phyloP scores from a whole-genome alignment of 2,329 filamentous ascomycete genomes.

The Leptosphaerulina australis region DNA sequence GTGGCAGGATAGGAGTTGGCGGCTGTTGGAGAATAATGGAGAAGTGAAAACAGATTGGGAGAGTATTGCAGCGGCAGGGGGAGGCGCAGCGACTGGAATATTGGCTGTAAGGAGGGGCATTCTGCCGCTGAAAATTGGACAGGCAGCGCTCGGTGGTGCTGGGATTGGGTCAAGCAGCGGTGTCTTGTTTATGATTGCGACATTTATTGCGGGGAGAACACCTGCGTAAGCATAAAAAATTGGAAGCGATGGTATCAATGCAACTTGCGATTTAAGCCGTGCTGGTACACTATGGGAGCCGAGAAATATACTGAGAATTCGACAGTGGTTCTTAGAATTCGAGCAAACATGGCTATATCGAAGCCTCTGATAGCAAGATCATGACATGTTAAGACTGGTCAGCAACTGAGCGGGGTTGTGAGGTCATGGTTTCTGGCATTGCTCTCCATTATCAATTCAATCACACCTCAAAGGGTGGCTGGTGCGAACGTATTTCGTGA shows the following conservation, averaged over 20 bases:
- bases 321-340: too few relatives aligned
- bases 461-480: not conserved
- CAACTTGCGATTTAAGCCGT: too few relatives aligned
- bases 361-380: too few relatives aligned
- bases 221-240: conserved; percentile 4
- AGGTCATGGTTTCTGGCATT: too few relatives aligned
- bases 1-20: conserved; percentile 69
- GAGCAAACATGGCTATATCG: too few relatives aligned
- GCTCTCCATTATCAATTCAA: not conserved
- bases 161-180: conserved; percentile 59
- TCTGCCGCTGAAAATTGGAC: conserved; percentile 40
- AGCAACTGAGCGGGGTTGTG: too few relatives aligned
- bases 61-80: conserved; percentile 55
- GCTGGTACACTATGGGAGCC: too few relatives aligned
- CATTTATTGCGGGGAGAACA: conserved; percentile 26
- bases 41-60: conserved; percentile 65
- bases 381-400: too few relatives aligned
- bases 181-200: conserved; percentile 51
- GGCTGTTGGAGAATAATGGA: conserved; percentile 60
- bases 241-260: not conserved
- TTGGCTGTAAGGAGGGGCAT: conserved; percentile 39
- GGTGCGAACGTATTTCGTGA: conserved; percentile 27
- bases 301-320: too few relatives aligned
- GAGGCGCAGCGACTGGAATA: conserved; percentile 42
- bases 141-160: conserved; percentile 52